Evolutionary conservation across 768 basidiomycete genomes (phyloP), one percentile per base, ranked within the genome.

Genomic region (Tephrocybe sp.): DNA sequence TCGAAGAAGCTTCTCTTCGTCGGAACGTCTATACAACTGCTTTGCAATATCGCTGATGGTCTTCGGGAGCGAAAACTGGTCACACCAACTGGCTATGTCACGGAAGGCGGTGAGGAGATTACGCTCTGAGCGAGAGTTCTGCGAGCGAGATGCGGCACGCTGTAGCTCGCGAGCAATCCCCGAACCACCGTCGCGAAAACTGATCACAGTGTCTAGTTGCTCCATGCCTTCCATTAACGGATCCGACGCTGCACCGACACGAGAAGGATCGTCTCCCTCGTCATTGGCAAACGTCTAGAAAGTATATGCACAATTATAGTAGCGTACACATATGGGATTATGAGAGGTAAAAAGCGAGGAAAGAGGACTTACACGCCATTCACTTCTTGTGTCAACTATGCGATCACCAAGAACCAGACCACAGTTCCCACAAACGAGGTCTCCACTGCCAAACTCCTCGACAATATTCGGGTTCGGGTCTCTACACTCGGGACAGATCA

Each of bases 221-320:
- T 97, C 94, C 60, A 92, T 86, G 31, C 93, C 94, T 66, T 97
- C 93, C 72, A 98, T 77, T 36, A 94, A 72, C 24, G 94, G 92
- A 68, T 97, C 93, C 16, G 87, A 83, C 37, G 94, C 93, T 47
- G 92, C 94, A 72, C 97, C 97, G 59, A 99, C 97, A 88, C 97
- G 97, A 57, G 97, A 98, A 55, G 97, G 97, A 67, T 99, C 97
- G 66, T 97, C 95, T 54, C 95, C 94, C 75, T 99, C 97, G 61
- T 97, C 95, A 65, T 98, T 97, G 57, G 97, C 97, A 69, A 99
- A 99, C 53, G 97, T 98, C 90, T 97, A 54, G 34, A 60, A 54
- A 59, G 47, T 24, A 55, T 34, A 45, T 50, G 23, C 48, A 42
- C 29, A 48, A 51, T 55, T 53, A 45, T 53, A 55, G 53, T 50